phyloP scores from a whole-genome alignment of 768 basidiomycete species.

The Porphyrellus cyaneotinctus region DNA sequence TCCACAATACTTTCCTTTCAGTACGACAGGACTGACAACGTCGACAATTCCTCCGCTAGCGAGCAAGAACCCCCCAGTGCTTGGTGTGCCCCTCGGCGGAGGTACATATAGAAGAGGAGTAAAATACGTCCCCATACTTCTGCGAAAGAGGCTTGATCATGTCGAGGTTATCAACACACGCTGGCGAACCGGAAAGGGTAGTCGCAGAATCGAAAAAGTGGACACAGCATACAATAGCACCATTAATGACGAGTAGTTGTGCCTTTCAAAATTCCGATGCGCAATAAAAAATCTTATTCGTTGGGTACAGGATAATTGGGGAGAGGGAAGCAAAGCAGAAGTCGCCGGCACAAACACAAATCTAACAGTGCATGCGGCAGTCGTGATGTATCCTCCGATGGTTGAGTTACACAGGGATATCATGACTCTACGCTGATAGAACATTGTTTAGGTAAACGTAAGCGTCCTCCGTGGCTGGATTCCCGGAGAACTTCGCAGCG shows the following conservation, averaged over 20 bases:
- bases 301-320: constrained; percentile 11
- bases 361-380: constrained; percentile 7
- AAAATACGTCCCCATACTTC: constrained; percentile 65
- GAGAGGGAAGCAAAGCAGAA: constrained; percentile 17
- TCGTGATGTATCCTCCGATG: constrained; percentile 1
- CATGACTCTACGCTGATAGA: constrained; percentile 24
- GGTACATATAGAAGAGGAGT: constrained; percentile 57
- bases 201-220: constrained; percentile 39
- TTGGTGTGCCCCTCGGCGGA: constrained; percentile 67
- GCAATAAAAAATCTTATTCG: constrained; percentile 3
- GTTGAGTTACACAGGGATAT: constrained; percentile 1
- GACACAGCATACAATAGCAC: constrained; percentile 2
- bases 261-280: neutral
- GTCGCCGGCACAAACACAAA: constrained; percentile 5
- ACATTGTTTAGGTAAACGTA: constrained; percentile 67
- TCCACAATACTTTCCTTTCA: constrained; percentile 36
- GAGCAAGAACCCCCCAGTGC: constrained; percentile 22
- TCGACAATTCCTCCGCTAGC: constrained; percentile 16
- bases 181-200: constrained; percentile 69
- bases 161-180: constrained; percentile 74
- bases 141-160: constrained; percentile 62
- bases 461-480: constrained; percentile 69
- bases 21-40: constrained; percentile 19
- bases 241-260: constrained; percentile 5
- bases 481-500: constrained; percentile 55